Conservation (phyloP, 371 early-diverging fungal genomes). For the Coemansia linderi region DNA sequence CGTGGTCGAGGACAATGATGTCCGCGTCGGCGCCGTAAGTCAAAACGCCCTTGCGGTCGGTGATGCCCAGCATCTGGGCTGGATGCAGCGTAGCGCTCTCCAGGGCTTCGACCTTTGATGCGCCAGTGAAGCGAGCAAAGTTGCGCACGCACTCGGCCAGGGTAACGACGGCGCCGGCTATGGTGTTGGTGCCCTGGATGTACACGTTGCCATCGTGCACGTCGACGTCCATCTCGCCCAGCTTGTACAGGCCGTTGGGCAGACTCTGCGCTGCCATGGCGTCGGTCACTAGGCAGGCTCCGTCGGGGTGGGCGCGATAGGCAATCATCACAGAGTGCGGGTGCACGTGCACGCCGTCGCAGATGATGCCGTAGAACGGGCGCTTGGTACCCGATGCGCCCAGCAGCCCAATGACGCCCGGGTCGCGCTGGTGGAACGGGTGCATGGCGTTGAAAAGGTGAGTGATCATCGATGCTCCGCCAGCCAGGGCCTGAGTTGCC, state of each 20-base stretch:
- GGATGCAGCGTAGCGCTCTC: constrained; percentile 86
- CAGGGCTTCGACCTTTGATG: constrained; percentile 76
- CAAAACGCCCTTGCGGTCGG: constrained; percentile 73
- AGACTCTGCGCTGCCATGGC: constrained; percentile 78
- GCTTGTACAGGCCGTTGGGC: constrained; percentile 72
- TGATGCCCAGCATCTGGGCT: constrained; percentile 74
- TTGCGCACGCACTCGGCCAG: constrained; percentile 78
- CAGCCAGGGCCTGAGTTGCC: constrained; percentile 69
- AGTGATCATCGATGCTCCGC: constrained; percentile 69
- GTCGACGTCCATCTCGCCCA: constrained; percentile 69
- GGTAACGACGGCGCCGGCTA: constrained; percentile 76
- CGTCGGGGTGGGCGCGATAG: constrained; percentile 73
- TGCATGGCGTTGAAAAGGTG: constrained; percentile 87
- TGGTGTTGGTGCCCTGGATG: constrained; percentile 74
- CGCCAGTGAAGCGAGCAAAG: constrained; percentile 78
- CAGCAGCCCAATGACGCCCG: constrained; percentile 74
- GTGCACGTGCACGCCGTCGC: constrained; percentile 79
- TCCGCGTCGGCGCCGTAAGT: constrained; percentile 80
- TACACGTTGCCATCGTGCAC: constrained; percentile 71
- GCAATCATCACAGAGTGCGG: constrained; percentile 80
- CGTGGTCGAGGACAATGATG: constrained; percentile 71
- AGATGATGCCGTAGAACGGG: constrained; percentile 78
- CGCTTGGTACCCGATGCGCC: constrained; percentile 61
- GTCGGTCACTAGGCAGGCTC: constrained; percentile 76
- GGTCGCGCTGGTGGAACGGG: constrained; percentile 80